These are phyloP conservation scores for Salicornia ramosissima DNA, from an alignment of 148 eudicot genomes.

Conservation along the genomic window DNA sequence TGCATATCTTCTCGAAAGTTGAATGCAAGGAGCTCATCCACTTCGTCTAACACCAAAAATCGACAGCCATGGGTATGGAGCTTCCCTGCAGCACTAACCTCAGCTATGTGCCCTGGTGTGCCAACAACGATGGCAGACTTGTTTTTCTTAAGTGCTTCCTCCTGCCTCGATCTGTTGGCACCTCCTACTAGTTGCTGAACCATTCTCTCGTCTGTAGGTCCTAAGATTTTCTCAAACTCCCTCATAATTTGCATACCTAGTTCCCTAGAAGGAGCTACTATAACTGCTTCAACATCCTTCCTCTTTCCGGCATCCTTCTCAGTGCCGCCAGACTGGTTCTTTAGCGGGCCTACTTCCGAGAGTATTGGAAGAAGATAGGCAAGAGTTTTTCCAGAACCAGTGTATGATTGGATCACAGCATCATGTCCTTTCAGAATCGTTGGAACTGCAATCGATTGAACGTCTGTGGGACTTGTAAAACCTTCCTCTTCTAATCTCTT, in stretches of 20 bases:
- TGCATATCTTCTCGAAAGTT: constrained; percentile 93
- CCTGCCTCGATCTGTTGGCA: constrained; percentile 78
- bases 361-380: constrained; percentile 94
- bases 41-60: constrained; percentile 77
- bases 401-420: constrained; percentile 90
- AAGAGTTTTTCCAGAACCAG: constrained; percentile 93
- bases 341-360: constrained; percentile 69
- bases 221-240: constrained; percentile 79
- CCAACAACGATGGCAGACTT: constrained; percentile 89
- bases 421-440: constrained; percentile 64
- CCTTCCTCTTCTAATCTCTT: constrained; percentile 77
- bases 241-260: constrained; percentile 96
- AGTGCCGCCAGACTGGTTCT: constrained; percentile 21
- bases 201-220: constrained; percentile 59
- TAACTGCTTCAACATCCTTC: constrained; percentile 69
- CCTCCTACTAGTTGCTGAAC: constrained; percentile 98
- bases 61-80: constrained; percentile 81
- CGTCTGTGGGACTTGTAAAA: constrained; percentile 68
- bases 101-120: constrained; percentile 90
- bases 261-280: constrained; percentile 93
- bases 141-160: constrained; percentile 88
- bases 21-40: constrained; percentile 78
- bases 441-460: constrained; percentile 83
- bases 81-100: constrained; percentile 81
- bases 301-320: constrained; percentile 32